phyloP scores from a whole-genome alignment of 2,329 filamentous ascomycete genomes.

The Ophiostoma perfectum region DNA sequence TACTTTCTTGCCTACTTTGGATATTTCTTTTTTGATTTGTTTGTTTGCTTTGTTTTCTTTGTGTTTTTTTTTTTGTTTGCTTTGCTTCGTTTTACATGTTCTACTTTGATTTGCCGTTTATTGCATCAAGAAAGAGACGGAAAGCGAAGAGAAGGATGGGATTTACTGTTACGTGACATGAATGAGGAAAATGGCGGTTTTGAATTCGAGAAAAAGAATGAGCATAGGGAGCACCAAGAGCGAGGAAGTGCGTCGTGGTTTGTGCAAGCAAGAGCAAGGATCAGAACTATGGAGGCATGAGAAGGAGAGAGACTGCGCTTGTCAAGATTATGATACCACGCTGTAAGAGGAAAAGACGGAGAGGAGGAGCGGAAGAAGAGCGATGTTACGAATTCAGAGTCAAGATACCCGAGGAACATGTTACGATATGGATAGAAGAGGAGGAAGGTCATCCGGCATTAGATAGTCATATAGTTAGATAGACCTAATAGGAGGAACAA shows the following conservation, averaged over 20 bases:
- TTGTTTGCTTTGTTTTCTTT: neutral
- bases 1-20: neutral
- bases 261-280: neutral
- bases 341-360: too few species aligned
- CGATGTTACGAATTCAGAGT: neutral
- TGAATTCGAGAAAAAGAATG: neutral
- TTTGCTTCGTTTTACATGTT: neutral
- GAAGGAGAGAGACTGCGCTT: too few species aligned
- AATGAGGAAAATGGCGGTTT: neutral
- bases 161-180: neutral
- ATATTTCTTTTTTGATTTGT: neutral
- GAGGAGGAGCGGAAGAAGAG: too few species aligned
- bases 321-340: too few species aligned
- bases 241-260: neutral
- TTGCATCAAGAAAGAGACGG: slow-evolving; percentile 10
- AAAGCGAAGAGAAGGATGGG: neutral
- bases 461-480: slow-evolving; percentile 11
- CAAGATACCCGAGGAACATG: neutral
- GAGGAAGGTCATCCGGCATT: neutral
- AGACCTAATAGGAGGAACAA: slow-evolving; percentile 13
- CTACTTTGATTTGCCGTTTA: neutral
- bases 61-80: slow-evolving; percentile 7
- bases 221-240: neutral
- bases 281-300: too few species aligned
- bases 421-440: slow-evolving; percentile 1